Base-by-base conservation (phyloP, 495 filamentous ascomycete genomes). In the Podospora appendiculata region DNA sequence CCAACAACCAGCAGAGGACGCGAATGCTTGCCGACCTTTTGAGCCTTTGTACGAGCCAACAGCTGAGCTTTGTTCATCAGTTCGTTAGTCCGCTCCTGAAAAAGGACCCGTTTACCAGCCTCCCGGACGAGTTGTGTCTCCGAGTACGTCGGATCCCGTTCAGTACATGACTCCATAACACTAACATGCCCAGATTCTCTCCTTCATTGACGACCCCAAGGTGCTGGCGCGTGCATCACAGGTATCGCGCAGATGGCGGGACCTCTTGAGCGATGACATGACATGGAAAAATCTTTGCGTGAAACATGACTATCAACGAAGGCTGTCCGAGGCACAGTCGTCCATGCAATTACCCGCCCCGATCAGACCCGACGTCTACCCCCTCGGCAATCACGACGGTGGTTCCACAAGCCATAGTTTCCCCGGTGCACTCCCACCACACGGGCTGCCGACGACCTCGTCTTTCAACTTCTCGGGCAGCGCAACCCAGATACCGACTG, bases 261-360 rank as follows among this genome's bases (percentile, higher is more conserved):
- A 95, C 61, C 75, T 98, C 4, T 72, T 97, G 41, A 90, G 84
- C 59, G 93, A 98, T 61, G 93, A 98, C 70, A 90, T 95, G 64
- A 95, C 94, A 2, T 98, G 93, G 93, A 96, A 95, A 76, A 87
- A 89, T 17, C 76, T 97, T 14, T 96, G 90, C 63, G 88, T 94
- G 49, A 95, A 94, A 67, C 89, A 94, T 66, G 89, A 88, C 45
- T 94, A 90, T 58, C 82, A 88, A 33, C 76, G 87, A 33, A 69
- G 74, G 43, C 58, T 75, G 50, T 78, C 77, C 8, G 74, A 77
- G 39, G 68, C 71, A 32, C 60, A 66, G 6, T 61, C 59, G 18
- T 60, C 63, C 39, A 54, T 61, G 32, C 63, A 57, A n/a, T 25
- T 57, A 8, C 56, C 55, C 41, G 34, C 55, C 11, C 41, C 56